A percentile compares a stretch with the other conserved stretches of the same genome.
These are phyloP conservation scores for Xylaria cubensis DNA, from an alignment of 495 filamentous ascomycete genomes.

Conservation along the genomic window DNA sequence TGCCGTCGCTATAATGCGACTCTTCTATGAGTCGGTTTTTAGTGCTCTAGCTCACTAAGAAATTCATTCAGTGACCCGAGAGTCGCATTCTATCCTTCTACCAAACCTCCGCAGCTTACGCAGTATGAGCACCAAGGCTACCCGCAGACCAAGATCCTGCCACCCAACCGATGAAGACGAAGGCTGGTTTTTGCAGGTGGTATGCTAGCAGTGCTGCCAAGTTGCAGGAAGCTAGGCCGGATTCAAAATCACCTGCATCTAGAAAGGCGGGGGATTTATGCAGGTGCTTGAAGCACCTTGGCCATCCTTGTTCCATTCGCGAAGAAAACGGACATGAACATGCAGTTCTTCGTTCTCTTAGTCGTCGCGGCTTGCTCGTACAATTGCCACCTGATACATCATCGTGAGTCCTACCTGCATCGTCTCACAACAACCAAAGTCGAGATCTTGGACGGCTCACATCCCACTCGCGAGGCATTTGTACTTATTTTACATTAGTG, in stretches of 20 bases:
- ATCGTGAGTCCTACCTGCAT: slow-evolving; percentile 22
- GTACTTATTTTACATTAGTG: neutral
- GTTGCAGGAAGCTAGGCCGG: slow-evolving; percentile 26
- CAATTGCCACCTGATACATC: slow-evolving; percentile 26
- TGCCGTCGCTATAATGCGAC: slow-evolving; percentile 9
- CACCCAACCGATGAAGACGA: slow-evolving; percentile 12
- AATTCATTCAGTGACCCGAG: neutral
- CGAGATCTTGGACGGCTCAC: slow-evolving; percentile 10
- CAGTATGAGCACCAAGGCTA: slow-evolving; percentile 19
- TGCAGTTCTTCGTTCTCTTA: slow-evolving; percentile 15
- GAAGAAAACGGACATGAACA: slow-evolving; percentile 18
- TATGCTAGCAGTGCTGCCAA: slow-evolving; percentile 22
- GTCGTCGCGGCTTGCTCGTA: slow-evolving; percentile 19
- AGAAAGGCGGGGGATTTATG: slow-evolving; percentile 30
- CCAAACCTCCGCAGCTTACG: neutral
- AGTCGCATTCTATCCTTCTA: slow-evolving; percentile 12
- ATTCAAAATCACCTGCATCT: slow-evolving; percentile 23
- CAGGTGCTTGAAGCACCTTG: slow-evolving; percentile 21
- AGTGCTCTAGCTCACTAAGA: neutral
- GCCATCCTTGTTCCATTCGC: slow-evolving; percentile 23
- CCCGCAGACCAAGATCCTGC: slow-evolving; percentile 25
- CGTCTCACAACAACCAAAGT: slow-evolving; percentile 10
- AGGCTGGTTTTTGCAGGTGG: slow-evolving; percentile 13
- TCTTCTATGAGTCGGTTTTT: neutral
- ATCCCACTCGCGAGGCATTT: slow-evolving; percentile 17